phyloP scores from a whole-genome alignment of 768 basidiomycete genomes.

The Serendipita indica region DNA sequence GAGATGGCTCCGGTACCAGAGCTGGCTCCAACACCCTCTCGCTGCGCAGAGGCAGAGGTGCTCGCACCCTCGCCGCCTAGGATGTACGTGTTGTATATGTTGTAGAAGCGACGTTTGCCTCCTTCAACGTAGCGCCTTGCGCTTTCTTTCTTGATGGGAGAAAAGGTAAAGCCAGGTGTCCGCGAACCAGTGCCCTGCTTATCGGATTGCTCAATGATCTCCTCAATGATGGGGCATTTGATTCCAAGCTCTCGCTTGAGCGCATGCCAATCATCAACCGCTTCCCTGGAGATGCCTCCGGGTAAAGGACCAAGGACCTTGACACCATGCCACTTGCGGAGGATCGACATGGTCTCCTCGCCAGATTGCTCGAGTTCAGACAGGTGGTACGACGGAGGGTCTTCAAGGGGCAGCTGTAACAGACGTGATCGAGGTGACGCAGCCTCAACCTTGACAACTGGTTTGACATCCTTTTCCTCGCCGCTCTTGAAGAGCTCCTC shows the following conservation, averaged over 20 bases:
- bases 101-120: constrained; percentile 49
- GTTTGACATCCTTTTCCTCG: constrained; percentile 48
- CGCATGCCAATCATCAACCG: constrained; percentile 60
- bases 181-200: constrained; percentile 12
- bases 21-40: too few species aligned
- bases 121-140: constrained; percentile 14
- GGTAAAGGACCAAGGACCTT: constrained; percentile 28
- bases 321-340: constrained; percentile 61
- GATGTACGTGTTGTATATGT: constrained; percentile 69
- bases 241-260: constrained; percentile 69
- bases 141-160: constrained; percentile 15
- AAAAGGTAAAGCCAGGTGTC: constrained; percentile 5
- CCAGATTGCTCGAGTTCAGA: constrained; percentile 32
- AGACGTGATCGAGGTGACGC: constrained; percentile 23
- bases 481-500: constrained; percentile 41
- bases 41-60: constrained; percentile 26
- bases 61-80: constrained; percentile 24
- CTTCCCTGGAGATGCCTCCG: constrained; percentile 50
- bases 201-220: constrained; percentile 35
- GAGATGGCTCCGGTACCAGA: constrained; percentile 27
- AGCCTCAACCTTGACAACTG: constrained; percentile 31
- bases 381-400: constrained; percentile 48
- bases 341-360: constrained; percentile 29
- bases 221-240: constrained; percentile 62
- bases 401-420: constrained; percentile 15